Evolutionary conservation across 257 asterid genomes (phyloP), one percentile per base, ranked within the genome.

Genomic region (Ilex asprella): DNA sequence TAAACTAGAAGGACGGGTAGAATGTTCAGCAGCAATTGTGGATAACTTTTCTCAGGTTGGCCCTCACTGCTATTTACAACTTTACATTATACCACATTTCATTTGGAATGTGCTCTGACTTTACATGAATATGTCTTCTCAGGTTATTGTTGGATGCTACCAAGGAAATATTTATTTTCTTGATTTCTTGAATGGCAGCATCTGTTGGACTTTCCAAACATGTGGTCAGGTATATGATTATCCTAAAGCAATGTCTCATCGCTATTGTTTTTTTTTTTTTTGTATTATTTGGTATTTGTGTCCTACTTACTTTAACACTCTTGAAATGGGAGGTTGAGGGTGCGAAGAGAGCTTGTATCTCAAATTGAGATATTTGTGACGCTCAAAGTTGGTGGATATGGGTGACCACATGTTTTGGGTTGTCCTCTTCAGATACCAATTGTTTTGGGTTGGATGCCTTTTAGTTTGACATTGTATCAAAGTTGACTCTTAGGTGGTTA

Each of bases 61-160:
- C 13, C 64, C 61, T 55, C 46, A 12, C 59, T 58, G 35, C 71
- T 69, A 58, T 32, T 50, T 54, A 51, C 55, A 56, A 30, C 14
- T 32, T 50, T 54, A 51, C 55, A 56, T 30, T 15, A 39, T 43
- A 16, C 56, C 56, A 30, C 72, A 30, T 61, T 47, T 50, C 57
- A 41, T 60, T 51, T 30, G 39, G 41, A 52, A 39, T 39, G 10
- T 30, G 55, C 31, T 43, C 30, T 41, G 51, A 39, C 49, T 41
- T 69, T 56, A 73, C 71, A 56, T 66, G 58, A 35, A 67, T 74
- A 21, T 21, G 14, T 53, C 55, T 75, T 66, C 66, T 32, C 67
- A 89, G 95, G 87, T 91, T 75, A 90, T 88, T 58, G 89, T 91
- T 66, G 98, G 98, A 68, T 88, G 97, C 72, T 91, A 88, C 70